Percentiles rank a stretch among this genome's conserved stretches.
These are phyloP conservation scores for Heracleum sosnowskyi DNA, from an alignment of 129 eudicot genomes.

Conservation along the genomic window DNA sequence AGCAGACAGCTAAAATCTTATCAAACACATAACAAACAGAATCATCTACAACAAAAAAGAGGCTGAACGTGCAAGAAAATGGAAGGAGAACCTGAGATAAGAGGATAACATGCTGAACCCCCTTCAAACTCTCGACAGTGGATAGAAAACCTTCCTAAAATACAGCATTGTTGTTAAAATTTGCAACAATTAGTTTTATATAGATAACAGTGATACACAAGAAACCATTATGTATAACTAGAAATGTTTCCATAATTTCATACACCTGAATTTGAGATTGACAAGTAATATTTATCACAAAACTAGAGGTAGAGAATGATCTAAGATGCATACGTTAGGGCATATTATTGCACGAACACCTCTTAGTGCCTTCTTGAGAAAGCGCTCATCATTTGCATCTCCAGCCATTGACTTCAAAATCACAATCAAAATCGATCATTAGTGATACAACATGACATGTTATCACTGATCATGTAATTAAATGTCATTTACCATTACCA, in stretches of 20 bases:
- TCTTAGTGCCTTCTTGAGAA: conserved; percentile 61
- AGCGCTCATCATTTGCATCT: conserved; percentile 50
- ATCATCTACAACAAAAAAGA: background rate
- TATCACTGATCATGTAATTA: background rate
- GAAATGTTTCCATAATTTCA: background rate
- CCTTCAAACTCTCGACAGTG: conserved; percentile 55
- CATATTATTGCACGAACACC: conserved; percentile 85
- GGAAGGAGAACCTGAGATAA: conserved; percentile 72
- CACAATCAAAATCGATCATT: conserved; percentile 11
- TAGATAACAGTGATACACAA: background rate
- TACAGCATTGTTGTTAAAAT: conserved; percentile 7
- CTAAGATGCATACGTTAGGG: conserved; percentile 50
- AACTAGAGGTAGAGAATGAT: background rate
- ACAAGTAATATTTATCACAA: background rate
- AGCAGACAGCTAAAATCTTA: conserved; percentile 77
- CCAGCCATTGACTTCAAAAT: conserved; percentile 56
- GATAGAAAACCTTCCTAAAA: conserved; percentile 74
- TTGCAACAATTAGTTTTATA: background rate
- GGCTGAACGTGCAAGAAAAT: conserved; percentile 13
- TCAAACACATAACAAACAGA: conserved; percentile 38
- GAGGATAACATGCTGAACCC: conserved; percentile 68
- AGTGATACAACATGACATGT: conserved; percentile 4
- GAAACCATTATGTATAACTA: background rate
- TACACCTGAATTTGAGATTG: conserved; percentile 8
- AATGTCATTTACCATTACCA: conserved; percentile 15